Conservation (phyloP, 345 rosid species). For the Salix udensis region DNA sequence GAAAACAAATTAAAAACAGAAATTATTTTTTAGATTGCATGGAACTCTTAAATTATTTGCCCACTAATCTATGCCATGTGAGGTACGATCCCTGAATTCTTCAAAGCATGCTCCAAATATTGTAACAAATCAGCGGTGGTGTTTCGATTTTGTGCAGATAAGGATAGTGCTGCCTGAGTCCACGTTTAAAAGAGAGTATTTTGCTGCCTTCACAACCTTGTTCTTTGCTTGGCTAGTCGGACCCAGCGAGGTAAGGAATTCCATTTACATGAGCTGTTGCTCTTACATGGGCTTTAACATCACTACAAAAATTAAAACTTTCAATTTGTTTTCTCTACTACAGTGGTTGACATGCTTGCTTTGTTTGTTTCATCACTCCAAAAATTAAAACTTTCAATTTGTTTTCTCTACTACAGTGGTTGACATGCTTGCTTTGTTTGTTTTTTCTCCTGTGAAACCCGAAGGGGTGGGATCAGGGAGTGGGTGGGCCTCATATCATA, state of each 20-base stretch:
- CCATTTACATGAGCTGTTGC: background rate
- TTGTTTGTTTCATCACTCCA: background rate
- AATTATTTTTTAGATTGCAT: background rate
- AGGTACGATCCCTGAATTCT: background rate
- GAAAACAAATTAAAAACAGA: too few species aligned
- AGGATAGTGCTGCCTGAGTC: conserved; percentile 53
- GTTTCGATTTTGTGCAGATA: conserved; percentile 38
- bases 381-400: background rate
- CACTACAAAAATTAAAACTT: background rate
- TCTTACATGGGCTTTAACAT: background rate
- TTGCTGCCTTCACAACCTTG: conserved; percentile 73
- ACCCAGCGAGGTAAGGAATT: conserved; percentile 56
- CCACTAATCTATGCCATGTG: background rate
- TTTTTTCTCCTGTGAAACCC: background rate
- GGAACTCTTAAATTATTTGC: background rate
- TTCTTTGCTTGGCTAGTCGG: conserved; percentile 89
- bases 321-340: background rate
- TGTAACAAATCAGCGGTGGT: background rate
- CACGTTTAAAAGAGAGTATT: conserved; percentile 64
- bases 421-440: background rate
- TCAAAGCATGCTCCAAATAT: background rate
- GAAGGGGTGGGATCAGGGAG: too few species aligned
- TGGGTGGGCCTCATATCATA: background rate
- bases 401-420: background rate
- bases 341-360: background rate